Base-by-base conservation (phyloP, 2,329 filamentous ascomycete species). In the Huntiella bhutanensis region DNA sequence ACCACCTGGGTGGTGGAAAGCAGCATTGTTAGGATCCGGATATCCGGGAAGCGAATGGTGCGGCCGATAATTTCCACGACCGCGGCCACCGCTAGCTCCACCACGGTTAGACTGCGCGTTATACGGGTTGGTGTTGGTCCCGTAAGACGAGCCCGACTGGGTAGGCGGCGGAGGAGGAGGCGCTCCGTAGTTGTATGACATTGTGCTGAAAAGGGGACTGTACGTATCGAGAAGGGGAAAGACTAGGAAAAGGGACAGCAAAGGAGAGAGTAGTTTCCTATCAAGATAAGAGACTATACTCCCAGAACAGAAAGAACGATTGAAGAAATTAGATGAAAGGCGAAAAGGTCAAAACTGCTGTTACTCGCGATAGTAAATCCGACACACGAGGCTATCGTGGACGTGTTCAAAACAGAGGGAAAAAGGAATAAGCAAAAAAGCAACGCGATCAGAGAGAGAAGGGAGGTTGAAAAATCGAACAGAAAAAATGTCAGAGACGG, bases 141-240 rank as follows among this genome's bases (percentile, higher is more conserved):
- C 67, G 12, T 57, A 55, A 16, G 62, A 67, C 3, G 68, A 62
- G n/a, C 68, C 66, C 11, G 56, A 56, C 51, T 57, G 55, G 19
- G 61, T 67, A 2, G 68, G 62, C n/a, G 69, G 67, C 10, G 57
- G 55, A 19, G 62, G 68, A 4, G 68, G 63, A 13, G 69, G 67
- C 47, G 69, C 69, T n/a, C 64, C 69, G 61, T 72, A 73, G 45
- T 64, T 67, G 60, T 73, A 72, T 16, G 68, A 62, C 68, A 71
- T 71, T 43, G 38, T 33, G 22, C 28, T 33, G 34, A 12, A 16
- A 16, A n/a, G 34, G 22, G 17, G 41, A 34, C 13, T 33, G 19
- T 10, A 34, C 33, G 10, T 33, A 43, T 4, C 33, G 33, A 43
- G 34, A 43, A 32, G 16, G 15, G 16, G 33, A 16, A 44, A 13